Evolutionary conservation across 495 filamentous ascomycete genomes (phyloP).

Genomic region (Podospora pseudoanserina): DNA sequence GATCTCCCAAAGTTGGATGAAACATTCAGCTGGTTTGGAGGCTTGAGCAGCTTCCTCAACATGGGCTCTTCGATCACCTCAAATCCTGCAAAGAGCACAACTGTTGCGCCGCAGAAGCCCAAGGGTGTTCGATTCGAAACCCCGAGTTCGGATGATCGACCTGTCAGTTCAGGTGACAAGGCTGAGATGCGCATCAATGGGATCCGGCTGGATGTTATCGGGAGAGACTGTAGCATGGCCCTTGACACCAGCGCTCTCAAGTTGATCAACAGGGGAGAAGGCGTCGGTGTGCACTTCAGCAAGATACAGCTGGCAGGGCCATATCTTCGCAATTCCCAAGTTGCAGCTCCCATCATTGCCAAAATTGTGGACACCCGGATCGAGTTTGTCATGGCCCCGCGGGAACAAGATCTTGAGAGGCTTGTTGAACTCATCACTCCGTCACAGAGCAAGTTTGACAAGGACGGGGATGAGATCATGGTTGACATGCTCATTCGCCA

Average conservation of each 20-base stretch:
- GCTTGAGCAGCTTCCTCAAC: constrained; percentile 86
- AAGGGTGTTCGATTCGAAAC: constrained; percentile 74
- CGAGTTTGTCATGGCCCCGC: constrained; percentile 70
- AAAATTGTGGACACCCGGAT: constrained; percentile 62
- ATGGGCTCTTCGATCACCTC: constrained; percentile 77
- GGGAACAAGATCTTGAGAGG: constrained; percentile 73
- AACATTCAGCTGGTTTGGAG: constrained; percentile 82
- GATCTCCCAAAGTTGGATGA: constrained; percentile 84
- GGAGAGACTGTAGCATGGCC: constrained; percentile 69
- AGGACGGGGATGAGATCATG: constrained; percentile 85
- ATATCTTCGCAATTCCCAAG: constrained; percentile 45
- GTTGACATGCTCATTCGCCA: constrained; percentile 90
- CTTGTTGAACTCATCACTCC: constrained; percentile 85
- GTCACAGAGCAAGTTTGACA: constrained; percentile 86
- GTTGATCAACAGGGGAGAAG: constrained; percentile 65
- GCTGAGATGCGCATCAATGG: constrained; percentile 74
- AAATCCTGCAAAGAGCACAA: constrained; percentile 39
- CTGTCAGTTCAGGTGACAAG: constrained; percentile 57
- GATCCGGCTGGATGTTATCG: constrained; percentile 65
- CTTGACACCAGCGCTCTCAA: constrained; percentile 78
- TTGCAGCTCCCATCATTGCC: constrained; percentile 47
- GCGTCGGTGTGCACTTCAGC: constrained; percentile 67
- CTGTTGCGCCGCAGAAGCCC: constrained; percentile 37
- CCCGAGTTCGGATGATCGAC: constrained; percentile 44
- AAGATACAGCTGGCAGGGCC: constrained; percentile 72